Evolutionary conservation across 2,329 filamentous ascomycete species (phyloP).

Genomic region (Ophiostoma tasmaniense): DNA sequence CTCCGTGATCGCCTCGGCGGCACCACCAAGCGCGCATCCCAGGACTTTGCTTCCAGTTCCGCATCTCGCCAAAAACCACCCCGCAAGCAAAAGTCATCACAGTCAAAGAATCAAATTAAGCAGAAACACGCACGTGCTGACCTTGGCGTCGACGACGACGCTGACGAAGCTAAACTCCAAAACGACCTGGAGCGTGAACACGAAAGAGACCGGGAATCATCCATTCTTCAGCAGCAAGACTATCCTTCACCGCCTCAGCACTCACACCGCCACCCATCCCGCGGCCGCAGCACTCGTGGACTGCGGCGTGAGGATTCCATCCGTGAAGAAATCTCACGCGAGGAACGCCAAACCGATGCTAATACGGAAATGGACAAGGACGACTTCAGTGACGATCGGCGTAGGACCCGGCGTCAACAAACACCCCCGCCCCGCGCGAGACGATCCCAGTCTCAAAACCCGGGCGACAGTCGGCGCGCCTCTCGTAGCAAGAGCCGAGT

Average conservation of each 20-base stretch:
- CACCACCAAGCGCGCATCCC: slow-evolving; percentile 8
- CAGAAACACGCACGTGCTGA: not conserved
- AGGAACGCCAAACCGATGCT: slow-evolving; percentile 13
- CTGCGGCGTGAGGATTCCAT: slow-evolving; percentile 15
- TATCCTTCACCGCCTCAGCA: slow-evolving; percentile 4
- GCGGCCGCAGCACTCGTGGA: slow-evolving; percentile 14
- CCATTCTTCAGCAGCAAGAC: not conserved
- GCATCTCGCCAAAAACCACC: not conserved
- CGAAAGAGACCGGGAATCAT: not conserved
- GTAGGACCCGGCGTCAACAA: slow-evolving; percentile 10
- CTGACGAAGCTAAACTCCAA: not conserved
- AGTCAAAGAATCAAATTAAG: not conserved
- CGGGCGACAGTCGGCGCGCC: slow-evolving; percentile 13
- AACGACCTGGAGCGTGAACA: slow-evolving; percentile 3
- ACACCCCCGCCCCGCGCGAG: slow-evolving; percentile 19
- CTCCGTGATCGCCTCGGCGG: slow-evolving; percentile 18
- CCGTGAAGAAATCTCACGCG: slow-evolving; percentile 11
- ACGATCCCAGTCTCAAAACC: slow-evolving; percentile 24
- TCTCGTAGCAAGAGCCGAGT: slow-evolving; percentile 19
- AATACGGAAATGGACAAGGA: slow-evolving; percentile 14
- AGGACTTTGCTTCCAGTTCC: slow-evolving; percentile 10
- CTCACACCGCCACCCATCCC: slow-evolving; percentile 7
- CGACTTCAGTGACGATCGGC: slow-evolving; percentile 13
- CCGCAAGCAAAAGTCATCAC: not conserved
- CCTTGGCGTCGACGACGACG: not conserved